phyloP scores from a whole-genome alignment of 495 filamentous ascomycete genomes.

The Rhizodiscina lignyota region DNA sequence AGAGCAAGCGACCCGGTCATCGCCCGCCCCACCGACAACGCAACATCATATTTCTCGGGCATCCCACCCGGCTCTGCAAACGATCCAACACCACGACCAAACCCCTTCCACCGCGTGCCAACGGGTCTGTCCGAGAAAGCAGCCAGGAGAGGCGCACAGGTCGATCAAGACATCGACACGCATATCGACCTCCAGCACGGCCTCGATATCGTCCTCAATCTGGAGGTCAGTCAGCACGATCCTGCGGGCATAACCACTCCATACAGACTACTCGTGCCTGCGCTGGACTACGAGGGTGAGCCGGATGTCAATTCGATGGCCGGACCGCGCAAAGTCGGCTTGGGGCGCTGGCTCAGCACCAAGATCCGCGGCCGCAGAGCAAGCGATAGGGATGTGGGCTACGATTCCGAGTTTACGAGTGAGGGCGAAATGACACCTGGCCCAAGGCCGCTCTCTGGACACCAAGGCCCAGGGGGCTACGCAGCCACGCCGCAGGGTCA shows the following conservation, averaged over 20 bases:
- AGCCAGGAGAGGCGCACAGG: conserved; percentile 22
- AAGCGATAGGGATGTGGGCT: too few relatives aligned
- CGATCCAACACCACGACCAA: conserved; percentile 30
- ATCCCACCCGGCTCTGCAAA: conserved; percentile 1
- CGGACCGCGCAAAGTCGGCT: too few relatives aligned
- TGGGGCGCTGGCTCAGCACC: too few relatives aligned
- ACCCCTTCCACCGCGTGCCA: conserved; percentile 51
- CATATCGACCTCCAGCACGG: conserved; percentile 56
- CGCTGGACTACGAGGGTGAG: conserved; percentile 37
- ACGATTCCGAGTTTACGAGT: too few relatives aligned
- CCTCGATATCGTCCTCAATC: conserved; percentile 68
- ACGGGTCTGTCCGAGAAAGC: conserved; percentile 51
- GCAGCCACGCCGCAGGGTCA: too few relatives aligned
- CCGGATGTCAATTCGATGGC: conserved; percentile 28
- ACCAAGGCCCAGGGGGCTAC: too few relatives aligned
- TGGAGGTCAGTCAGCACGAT: conserved; percentile 71
- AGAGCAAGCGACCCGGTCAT: neutral
- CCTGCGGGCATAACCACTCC: conserved; percentile 77
- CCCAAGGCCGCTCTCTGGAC: too few relatives aligned
- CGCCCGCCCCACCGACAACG: neutral
- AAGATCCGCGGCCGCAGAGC: too few relatives aligned
- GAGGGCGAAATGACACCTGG: too few relatives aligned
- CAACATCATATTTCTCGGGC: conserved; percentile 2
- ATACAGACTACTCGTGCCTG: conserved; percentile 75
- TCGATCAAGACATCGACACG: conserved; percentile 14